Base-by-base conservation (phyloP, 306 rosid species). In the Abrus precatorius region DNA sequence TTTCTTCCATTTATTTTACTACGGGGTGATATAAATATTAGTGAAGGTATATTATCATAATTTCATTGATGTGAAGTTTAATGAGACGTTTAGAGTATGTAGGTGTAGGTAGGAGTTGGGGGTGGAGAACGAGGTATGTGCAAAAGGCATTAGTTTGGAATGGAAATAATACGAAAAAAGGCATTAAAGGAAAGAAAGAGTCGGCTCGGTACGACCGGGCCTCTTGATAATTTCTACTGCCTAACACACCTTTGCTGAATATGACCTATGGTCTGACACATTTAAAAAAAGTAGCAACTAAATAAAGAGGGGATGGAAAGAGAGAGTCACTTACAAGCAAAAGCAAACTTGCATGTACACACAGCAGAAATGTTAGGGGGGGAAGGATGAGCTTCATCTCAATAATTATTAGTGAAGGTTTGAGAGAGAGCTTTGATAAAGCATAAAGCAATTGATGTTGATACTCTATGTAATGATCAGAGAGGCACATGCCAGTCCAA, bases 401-500 rank as follows among this genome's bases (percentile, higher is more conserved):
- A 89, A 90, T 88, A 88, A 93, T 95, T 88, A 47, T 30, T 1
- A 80, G 86, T 84, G 80, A 81, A 65, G 69, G 34, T 70, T 88
- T 82, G 48, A 60, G 49, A 61, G 75, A 82, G 53, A 81, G 78
- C 57, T 55, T 86, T 62, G 85, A 69, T 78, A 85, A 86, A 86
- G 90, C 91, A 89, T 70, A 92, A 90, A 89, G 91, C 84, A 67
- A 75, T 27, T 86, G 97, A 92, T 34, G 90, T 89, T 86, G 93
- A 91, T 85, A 83, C 93, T 76, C 82, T 69, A 84, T 38, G 88
- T 84, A 66, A 86, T 87, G 89, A 90, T 84, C 92, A 82, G 93
- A 82, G 84, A 79, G 43, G 89, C 98, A 95, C 96, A 93, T 95
- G 98, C 88, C 50, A 86, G 47, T 69, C 87, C 87, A 86, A 88